These are phyloP conservation scores for Penicillium sp. DNA, from an alignment of 2,329 filamentous ascomycete species.

Conservation along the genomic window DNA sequence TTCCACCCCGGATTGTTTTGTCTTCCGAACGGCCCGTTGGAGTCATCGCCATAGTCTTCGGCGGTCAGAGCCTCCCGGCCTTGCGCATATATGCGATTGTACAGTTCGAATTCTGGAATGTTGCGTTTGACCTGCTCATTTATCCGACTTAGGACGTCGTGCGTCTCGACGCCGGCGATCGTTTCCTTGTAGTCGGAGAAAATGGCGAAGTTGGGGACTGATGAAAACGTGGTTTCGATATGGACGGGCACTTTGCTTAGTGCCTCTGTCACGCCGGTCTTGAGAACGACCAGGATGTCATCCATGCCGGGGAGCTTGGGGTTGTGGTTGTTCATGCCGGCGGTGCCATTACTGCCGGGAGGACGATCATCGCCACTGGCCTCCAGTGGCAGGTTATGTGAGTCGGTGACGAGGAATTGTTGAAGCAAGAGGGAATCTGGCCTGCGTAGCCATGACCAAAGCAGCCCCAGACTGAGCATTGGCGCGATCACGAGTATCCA, in stretches of 20 bases:
- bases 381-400: neutral
- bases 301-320: conserved; percentile 40
- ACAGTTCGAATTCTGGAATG: conserved; percentile 50
- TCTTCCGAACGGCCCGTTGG: conserved; percentile 35
- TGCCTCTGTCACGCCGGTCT: conserved; percentile 57
- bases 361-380: neutral
- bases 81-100: conserved; percentile 44
- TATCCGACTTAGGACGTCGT: conserved; percentile 50
- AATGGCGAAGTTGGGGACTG: conserved; percentile 53
- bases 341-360: neutral
- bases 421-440: conserved; percentile 4
- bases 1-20: conserved; percentile 48
- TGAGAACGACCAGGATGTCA: conserved; percentile 54
- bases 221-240: conserved; percentile 52
- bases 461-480: conserved; percentile 2
- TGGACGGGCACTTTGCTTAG: conserved; percentile 53
- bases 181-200: conserved; percentile 57
- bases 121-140: conserved; percentile 33
- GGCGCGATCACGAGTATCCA: conserved; percentile 9
- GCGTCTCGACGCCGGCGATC: conserved; percentile 47
- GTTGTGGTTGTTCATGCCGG: conserved; percentile 16
- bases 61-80: conserved; percentile 41
- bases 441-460: conserved; percentile 3
- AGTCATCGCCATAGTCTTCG: conserved; percentile 33
- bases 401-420: neutral